phyloP scores from a whole-genome alignment of 345 rosid species.

The Hibiscus trionum region DNA sequence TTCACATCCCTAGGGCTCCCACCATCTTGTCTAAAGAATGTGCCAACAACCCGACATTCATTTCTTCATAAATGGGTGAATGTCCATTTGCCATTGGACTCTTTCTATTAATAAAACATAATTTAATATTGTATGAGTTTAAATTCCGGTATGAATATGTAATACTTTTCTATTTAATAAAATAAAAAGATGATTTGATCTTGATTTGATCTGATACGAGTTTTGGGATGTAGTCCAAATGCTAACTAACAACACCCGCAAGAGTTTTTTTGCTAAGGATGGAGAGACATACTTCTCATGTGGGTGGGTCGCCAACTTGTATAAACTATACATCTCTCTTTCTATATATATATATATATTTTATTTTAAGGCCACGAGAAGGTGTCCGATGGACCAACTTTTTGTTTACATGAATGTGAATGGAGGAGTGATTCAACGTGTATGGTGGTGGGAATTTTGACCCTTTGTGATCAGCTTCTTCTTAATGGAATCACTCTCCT shows the following conservation, averaged over 20 bases:
- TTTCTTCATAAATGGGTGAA: not conserved
- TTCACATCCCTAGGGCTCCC: conserved; percentile 23
- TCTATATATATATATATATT: too few relatives aligned
- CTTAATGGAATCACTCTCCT: conserved; percentile 16
- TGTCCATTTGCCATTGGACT: not conserved
- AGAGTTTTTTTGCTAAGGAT: not conserved
- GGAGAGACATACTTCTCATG: conserved; percentile 23
- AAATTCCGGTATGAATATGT: too few relatives aligned
- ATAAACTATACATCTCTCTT: not conserved
- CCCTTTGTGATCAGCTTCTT: conserved; percentile 16
- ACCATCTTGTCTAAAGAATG: conserved; percentile 26
- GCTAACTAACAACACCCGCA: conserved; percentile 21
- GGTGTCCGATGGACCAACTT: not conserved
- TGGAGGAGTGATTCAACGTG: not conserved
- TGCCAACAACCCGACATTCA: conserved; percentile 13
- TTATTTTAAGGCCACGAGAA: conserved; percentile 1
- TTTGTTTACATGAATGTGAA: not conserved
- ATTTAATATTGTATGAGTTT: too few relatives aligned
- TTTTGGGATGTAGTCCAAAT: conserved; percentile 12
- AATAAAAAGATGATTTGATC: not conserved
- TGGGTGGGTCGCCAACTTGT: conserved; percentile 14
- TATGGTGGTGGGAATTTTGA: not conserved
- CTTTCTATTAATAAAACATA: not conserved
- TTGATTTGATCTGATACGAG: not conserved
- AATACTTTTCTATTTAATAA: too few relatives aligned